A percentile compares a stretch with the other conserved stretches of the same genome.
phyloP scores from a whole-genome alignment of 148 eudicot genomes.

The Camellia japonica region DNA sequence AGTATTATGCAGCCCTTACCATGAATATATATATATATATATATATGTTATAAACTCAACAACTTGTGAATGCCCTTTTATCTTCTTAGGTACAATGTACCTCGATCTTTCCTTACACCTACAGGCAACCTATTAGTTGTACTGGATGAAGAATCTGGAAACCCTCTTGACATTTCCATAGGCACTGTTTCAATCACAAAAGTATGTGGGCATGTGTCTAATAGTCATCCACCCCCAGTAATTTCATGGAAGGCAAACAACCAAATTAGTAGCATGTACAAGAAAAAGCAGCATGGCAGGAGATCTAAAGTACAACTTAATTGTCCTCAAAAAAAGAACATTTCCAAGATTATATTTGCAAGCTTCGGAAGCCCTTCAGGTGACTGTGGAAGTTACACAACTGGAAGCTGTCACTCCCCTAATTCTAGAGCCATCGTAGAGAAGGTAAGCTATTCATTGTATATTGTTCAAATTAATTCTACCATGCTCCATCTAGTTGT shows the following conservation, averaged over 20 bases:
- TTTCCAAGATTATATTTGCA: constrained; percentile 42
- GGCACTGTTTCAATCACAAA: constrained; percentile 40
- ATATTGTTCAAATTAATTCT: background rate
- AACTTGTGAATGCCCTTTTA: constrained; percentile 1
- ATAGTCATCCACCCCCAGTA: constrained; percentile 29
- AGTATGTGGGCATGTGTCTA: constrained; percentile 34
- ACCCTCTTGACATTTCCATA: constrained; percentile 48
- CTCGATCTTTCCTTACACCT: constrained; percentile 57
- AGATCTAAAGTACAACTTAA: constrained; percentile 38
- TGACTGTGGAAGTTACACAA: constrained; percentile 29
- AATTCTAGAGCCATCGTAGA: constrained; percentile 32
- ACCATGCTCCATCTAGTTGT: background rate
- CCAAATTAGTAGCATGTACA: background rate
- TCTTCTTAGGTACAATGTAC: constrained; percentile 56
- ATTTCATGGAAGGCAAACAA: constrained; percentile 22
- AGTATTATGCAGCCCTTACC: no score
- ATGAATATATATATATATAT: background rate
- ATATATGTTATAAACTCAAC: background rate
- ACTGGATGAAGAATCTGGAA: constrained; percentile 59
- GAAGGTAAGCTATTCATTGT: constrained; percentile 26
- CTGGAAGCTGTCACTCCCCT: constrained; percentile 47
- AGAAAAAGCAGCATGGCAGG: constrained; percentile 5
- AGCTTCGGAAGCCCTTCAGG: constrained; percentile 50
- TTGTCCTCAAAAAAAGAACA: constrained; percentile 29
- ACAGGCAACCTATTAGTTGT: constrained; percentile 44